Conservation (phyloP, 1,284 basidiomycete genomes). For the Malassezia pachydermatis region DNA sequence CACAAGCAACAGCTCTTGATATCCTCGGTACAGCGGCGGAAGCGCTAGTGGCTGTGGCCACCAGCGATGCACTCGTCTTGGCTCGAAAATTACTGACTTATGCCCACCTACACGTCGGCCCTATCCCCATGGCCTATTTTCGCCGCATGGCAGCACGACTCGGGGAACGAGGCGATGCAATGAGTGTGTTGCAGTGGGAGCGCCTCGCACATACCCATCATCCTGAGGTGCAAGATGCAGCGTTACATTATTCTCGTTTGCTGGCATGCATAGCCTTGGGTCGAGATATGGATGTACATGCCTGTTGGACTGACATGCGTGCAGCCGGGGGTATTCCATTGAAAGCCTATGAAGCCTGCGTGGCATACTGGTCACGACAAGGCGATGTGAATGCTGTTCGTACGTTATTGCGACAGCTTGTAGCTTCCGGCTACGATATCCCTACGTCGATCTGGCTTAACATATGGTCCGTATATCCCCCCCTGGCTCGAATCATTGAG, state of each 20-base stretch:
- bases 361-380: background rate
- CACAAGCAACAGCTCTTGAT: background rate
- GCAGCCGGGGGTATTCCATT: background rate
- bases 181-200: constrained; percentile 5
- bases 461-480: background rate
- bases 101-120: constrained; percentile 12
- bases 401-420: background rate
- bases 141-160: constrained; percentile 9
- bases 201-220: constrained; percentile 8
- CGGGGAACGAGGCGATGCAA: background rate
- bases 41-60: background rate
- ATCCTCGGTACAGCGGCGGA: constrained; percentile 13
- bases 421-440: background rate
- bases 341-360: background rate
- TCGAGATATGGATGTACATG: background rate
- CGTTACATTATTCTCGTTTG: constrained; percentile 3
- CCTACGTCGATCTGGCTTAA: background rate
- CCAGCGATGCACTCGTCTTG: constrained; percentile 1
- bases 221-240: background rate
- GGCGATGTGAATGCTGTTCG: background rate
- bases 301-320: background rate
- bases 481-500: background rate
- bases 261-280: constrained; percentile 1
- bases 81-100: constrained; percentile 14
- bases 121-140: constrained; percentile 2